phyloP scores from a whole-genome alignment of 2,329 filamentous ascomycete genomes.

The Raffaelea deltoideospora region DNA sequence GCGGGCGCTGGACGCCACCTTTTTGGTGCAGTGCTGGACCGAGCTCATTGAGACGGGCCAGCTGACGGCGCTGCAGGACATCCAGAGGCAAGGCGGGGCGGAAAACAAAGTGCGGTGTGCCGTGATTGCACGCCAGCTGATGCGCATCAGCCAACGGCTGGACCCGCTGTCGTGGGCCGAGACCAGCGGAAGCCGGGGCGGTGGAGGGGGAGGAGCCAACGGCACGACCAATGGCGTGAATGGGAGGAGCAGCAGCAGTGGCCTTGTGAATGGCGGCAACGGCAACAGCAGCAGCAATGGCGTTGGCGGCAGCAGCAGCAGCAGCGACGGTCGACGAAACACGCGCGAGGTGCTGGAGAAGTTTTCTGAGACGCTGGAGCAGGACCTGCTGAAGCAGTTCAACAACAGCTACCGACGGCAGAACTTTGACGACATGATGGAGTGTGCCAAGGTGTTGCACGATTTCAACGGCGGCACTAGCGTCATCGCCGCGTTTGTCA shows the following conservation, averaged over 20 bases:
- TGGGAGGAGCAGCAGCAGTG: too few relatives aligned
- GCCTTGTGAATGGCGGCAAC: conserved; percentile 14
- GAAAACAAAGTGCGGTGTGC: conserved; percentile 92
- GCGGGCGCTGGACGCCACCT: conserved; percentile 82
- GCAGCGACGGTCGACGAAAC: conserved; percentile 33
- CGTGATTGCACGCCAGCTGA: conserved; percentile 80
- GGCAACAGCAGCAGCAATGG: conserved; percentile 34
- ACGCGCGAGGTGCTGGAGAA: conserved; percentile 89
- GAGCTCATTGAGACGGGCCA: conserved; percentile 86
- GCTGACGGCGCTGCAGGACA: conserved; percentile 73
- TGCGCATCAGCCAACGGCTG: conserved; percentile 84
- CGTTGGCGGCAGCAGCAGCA: conserved; percentile 27
- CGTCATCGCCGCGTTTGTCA: conserved; percentile 91
- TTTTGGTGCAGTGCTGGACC: conserved; percentile 91
- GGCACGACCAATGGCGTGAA: conserved; percentile 35
- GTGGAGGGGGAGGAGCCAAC: too few relatives aligned
- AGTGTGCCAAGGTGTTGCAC: conserved; percentile 82
- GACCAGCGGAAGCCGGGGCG: conserved; percentile 36
- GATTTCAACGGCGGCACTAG: conserved; percentile 95
- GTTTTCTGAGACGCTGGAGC: conserved; percentile 89
- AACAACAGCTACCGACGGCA: conserved; percentile 92
- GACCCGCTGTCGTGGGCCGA: conserved; percentile 62
- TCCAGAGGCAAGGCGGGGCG: conserved; percentile 67
- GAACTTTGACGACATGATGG: conserved; percentile 96
- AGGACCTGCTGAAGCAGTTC: conserved; percentile 89